Evolutionary conservation across 148 eudicot species (phyloP).

Genomic region (Nepenthes mirabilis): DNA sequence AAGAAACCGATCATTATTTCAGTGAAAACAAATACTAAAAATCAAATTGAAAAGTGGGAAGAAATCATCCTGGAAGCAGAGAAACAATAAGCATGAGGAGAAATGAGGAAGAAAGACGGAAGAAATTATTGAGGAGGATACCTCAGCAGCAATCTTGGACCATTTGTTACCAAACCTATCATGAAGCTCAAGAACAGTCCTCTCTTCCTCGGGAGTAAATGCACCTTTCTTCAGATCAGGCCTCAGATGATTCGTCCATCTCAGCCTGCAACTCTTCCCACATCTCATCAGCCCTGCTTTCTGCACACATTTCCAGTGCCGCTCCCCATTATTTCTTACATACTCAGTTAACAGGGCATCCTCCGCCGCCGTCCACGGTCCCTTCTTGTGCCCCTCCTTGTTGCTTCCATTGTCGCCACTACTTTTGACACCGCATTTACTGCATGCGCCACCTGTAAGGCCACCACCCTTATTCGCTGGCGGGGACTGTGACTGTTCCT

Average conservation of each 20-base stretch:
- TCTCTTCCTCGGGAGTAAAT: conserved; percentile 25
- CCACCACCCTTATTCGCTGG: too few species aligned
- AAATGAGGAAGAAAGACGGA: too few species aligned
- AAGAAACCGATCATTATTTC: too few species aligned
- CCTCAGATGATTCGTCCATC: conserved; percentile 30
- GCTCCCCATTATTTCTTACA: conserved; percentile 16
- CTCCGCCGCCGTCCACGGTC: conserved; percentile 28
- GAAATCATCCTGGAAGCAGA: too few species aligned
- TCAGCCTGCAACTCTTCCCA: conserved; percentile 34
- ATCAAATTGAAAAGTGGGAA: too few species aligned
- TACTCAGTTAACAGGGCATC: conserved; percentile 18
- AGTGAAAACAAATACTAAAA: too few species aligned
- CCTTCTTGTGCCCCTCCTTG: conserved; percentile 13
- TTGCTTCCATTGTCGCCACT: neutral
- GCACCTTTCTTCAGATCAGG: conserved; percentile 31
- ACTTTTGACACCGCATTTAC: too few species aligned
- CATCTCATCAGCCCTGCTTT: conserved; percentile 22
- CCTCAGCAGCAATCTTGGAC: conserved; percentile 34
- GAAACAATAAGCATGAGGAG: too few species aligned
- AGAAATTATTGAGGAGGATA: neutral
- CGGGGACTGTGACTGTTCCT: too few species aligned
- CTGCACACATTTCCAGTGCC: conserved; percentile 26
- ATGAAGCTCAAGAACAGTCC: conserved; percentile 18
- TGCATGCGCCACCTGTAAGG: too few species aligned
- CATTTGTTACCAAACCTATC: conserved; percentile 25